Conservation (phyloP, 2,329 filamentous ascomycete species). For the Aspergillus uvarum region DNA sequence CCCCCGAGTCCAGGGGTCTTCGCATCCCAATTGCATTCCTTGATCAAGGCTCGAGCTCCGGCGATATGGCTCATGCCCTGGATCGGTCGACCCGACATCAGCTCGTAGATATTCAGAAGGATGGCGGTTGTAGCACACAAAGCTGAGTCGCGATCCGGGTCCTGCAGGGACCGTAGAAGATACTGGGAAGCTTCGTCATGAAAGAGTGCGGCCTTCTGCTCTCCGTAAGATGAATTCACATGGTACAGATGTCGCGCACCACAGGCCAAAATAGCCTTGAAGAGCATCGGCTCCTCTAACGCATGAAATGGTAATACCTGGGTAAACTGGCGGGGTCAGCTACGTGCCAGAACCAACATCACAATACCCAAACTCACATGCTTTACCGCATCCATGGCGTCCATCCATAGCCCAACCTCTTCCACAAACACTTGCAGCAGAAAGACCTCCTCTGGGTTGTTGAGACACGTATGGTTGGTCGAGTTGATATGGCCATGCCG, state of each 20-base stretch:
- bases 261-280: conserved; percentile 86
- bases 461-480: conserved; percentile 63
- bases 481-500: conserved; percentile 43
- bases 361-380: conserved; percentile 52
- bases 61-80: conserved; percentile 88
- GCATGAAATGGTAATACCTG: conserved; percentile 79
- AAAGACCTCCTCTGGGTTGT: conserved; percentile 73
- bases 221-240: conserved; percentile 66
- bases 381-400: conserved; percentile 79
- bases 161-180: conserved; percentile 73
- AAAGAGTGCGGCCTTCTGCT: conserved; percentile 76
- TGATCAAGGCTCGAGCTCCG: conserved; percentile 79
- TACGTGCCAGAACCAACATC: neutral
- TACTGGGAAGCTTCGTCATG: conserved; percentile 83
- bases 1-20: conserved; percentile 74
- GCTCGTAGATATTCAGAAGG: conserved; percentile 87
- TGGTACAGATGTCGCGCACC: conserved; percentile 78
- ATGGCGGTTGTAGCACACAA: conserved; percentile 86
- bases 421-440: conserved; percentile 92
- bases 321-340: conserved; percentile 60
- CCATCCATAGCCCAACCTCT: conserved; percentile 92
- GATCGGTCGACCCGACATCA: conserved; percentile 78
- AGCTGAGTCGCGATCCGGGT: conserved; percentile 78
- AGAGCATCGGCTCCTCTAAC: conserved; percentile 78
- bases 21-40: conserved; percentile 86